Evolutionary conservation across 352 stramenopile genomes (phyloP).

Genomic region (Phytophthora lateralis): DNA sequence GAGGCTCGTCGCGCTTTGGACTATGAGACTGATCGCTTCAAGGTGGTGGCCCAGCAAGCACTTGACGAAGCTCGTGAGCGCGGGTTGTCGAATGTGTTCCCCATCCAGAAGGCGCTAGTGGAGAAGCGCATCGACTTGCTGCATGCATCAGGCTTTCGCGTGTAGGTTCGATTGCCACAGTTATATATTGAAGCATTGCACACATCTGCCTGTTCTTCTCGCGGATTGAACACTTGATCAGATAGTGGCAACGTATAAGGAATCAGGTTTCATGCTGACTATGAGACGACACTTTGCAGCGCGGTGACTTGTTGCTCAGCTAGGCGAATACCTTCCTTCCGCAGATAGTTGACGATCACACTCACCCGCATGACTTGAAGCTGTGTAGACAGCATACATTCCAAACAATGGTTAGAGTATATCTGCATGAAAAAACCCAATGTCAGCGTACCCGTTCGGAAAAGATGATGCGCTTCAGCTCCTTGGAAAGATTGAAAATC

Average conservation of each 20-base stretch:
- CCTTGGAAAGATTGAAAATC: constrained; percentile 34
- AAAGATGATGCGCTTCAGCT: constrained; percentile 63
- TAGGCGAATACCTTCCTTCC: constrained; percentile 74
- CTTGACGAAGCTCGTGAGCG: constrained; percentile 64
- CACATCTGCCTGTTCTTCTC: background rate
- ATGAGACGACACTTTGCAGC: constrained; percentile 61
- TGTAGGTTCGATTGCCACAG: constrained; percentile 41
- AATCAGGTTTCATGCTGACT: background rate
- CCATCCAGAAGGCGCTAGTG: constrained; percentile 72
- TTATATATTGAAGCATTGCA: constrained; percentile 21
- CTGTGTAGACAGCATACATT: constrained; percentile 28
- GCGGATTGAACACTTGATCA: background rate
- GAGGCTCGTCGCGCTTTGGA: constrained; percentile 41
- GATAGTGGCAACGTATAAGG: too few relatives aligned
- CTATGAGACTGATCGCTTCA: constrained; percentile 66
- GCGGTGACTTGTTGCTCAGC: constrained; percentile 75
- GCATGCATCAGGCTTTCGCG: constrained; percentile 70
- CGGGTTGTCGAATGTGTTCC: constrained; percentile 66
- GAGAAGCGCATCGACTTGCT: constrained; percentile 79
- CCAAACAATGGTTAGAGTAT: background rate
- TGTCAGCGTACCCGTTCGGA: constrained; percentile 40
- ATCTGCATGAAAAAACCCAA: background rate
- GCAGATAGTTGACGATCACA: constrained; percentile 62
- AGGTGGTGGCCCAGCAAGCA: constrained; percentile 53
- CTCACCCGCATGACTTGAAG: constrained; percentile 69